Conservation (phyloP, 2,329 filamentous ascomycete species). For the Nigrospora oryzae region DNA sequence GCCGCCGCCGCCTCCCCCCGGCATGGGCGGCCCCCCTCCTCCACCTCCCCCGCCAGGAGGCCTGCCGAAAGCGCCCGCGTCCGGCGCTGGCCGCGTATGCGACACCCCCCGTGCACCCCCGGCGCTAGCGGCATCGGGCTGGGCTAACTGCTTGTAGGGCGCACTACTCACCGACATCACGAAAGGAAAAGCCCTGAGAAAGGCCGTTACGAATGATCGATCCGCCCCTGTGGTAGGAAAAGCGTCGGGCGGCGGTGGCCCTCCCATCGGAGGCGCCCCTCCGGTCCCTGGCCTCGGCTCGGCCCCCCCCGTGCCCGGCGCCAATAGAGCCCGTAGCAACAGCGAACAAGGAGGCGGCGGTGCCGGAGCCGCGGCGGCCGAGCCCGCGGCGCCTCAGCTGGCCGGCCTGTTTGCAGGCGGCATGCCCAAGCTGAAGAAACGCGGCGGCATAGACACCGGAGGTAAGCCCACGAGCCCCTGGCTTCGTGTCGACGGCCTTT, state of each 20-base stretch:
- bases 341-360: conserved; percentile 60
- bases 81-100: neutral
- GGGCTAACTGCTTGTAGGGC: conserved; percentile 45
- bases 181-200: conserved; percentile 74
- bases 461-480: conserved; percentile 26
- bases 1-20: conserved; percentile 56
- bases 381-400: conserved; percentile 66
- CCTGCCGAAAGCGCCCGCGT: neutral
- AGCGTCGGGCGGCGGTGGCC: conserved; percentile 44
- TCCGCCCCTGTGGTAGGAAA: conserved; percentile 67
- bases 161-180: conserved; percentile 81
- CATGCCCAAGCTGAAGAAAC: conserved; percentile 90
- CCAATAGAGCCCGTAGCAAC: conserved; percentile 69
- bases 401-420: conserved; percentile 86
- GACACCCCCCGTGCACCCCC: neutral
- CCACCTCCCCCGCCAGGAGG: conserved; percentile 54
- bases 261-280: conserved; percentile 60
- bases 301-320: conserved; percentile 60
- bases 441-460: conserved; percentile 69
- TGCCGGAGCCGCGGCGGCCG: conserved; percentile 26
- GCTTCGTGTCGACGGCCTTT: neutral
- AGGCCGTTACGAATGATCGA: conserved; percentile 84
- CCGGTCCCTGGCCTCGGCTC: conserved; percentile 67
- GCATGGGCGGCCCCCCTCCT: conserved; percentile 51
- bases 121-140: neutral